Evolutionary conservation across 495 filamentous ascomycete species (phyloP).

Genomic region (Penicillium ochrochloron): DNA sequence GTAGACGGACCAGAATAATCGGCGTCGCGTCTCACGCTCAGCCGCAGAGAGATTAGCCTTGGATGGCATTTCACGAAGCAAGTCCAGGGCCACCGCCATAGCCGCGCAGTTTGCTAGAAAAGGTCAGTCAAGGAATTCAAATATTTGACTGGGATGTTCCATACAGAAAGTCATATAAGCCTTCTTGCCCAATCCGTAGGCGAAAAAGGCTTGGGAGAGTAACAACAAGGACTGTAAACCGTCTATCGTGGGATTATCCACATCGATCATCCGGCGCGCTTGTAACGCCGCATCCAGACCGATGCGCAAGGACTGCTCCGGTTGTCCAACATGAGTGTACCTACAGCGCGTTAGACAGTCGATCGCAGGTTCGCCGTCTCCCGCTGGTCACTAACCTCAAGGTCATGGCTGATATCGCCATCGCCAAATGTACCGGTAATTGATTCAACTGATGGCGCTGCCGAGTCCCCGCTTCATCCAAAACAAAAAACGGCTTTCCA

Average conservation of each 20-base stretch:
- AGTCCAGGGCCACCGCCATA: conserved; percentile 78
- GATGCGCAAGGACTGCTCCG: conserved; percentile 58
- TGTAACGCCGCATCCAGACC: conserved; percentile 71
- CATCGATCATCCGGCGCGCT: conserved; percentile 70
- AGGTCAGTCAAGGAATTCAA: conserved; percentile 12
- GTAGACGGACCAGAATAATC: conserved; percentile 85
- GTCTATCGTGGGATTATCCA: conserved; percentile 79
- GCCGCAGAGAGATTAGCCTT: conserved; percentile 57
- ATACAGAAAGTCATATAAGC: conserved; percentile 83
- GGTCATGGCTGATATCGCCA: conserved; percentile 76
- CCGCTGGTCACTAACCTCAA: conserved; percentile 55
- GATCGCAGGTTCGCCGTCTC: neutral
- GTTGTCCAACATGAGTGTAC: conserved; percentile 64
- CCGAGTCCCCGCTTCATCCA: conserved; percentile 73
- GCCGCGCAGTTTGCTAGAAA: conserved; percentile 71
- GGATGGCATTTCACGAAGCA: conserved; percentile 71
- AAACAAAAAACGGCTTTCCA: conserved; percentile 75
- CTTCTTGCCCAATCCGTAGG: conserved; percentile 79
- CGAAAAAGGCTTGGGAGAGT: conserved; percentile 75
- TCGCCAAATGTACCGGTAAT: conserved; percentile 63
- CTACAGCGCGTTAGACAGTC: conserved; percentile 33
- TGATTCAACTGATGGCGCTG: conserved; percentile 69
- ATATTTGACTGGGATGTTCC: conserved; percentile 19
- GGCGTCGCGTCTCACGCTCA: conserved; percentile 73
- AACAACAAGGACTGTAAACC: conserved; percentile 74